Base-by-base conservation (phyloP, 352 stramenopile species). In the Pelagophyceae sp. region DNA sequence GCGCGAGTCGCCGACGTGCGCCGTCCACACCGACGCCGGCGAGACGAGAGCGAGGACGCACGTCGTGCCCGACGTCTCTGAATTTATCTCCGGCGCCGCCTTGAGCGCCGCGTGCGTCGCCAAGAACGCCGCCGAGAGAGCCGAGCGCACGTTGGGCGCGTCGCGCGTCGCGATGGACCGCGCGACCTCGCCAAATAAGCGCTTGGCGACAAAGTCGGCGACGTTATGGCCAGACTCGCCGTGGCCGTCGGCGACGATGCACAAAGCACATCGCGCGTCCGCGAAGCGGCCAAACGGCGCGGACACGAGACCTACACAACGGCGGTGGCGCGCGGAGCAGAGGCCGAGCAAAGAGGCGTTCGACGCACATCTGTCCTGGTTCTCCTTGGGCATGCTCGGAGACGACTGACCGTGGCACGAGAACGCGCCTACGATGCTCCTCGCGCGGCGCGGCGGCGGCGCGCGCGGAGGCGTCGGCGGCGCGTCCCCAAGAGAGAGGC, bases 1-100 rank as follows among this genome's bases (percentile, higher is more conserved):
- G n/a, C 88, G 80, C 29, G 85, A 91, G 83, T 93, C 89, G 19
- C 89, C 89, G 5, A 80, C 85, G 79, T 92, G 91, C 5, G 87
- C 84, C 37, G 90, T 81, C 63, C 81, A 87, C 61, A 93, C 79
- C 65, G 83, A 31, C 23, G 75, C 76, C 58, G 83, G 76, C 25
- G 86, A 69, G 37, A 93, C 80, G 31, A 87, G 82, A 0, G 89
- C 85, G 72, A 82, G 88, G 20, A 83, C 82, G 27, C 83, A 82
- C 17, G 88, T 93, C 0, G 87, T 91, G 38, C 88, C 88, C 38
- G 75, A 81, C 33, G 61, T 71, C 33, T 27, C 37, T 32, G 19
- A 20, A 31, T 71, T 31, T 1, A 45, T 27, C 31, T 38, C 11
- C 58, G 76, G 82, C 32, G 61, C 78, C 5, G 25, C 20, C 20